A percentile compares a stretch with the other conserved stretches of the same genome.
phyloP scores from a whole-genome alignment of 768 basidiomycete species.

The Tricholoma terreum region DNA sequence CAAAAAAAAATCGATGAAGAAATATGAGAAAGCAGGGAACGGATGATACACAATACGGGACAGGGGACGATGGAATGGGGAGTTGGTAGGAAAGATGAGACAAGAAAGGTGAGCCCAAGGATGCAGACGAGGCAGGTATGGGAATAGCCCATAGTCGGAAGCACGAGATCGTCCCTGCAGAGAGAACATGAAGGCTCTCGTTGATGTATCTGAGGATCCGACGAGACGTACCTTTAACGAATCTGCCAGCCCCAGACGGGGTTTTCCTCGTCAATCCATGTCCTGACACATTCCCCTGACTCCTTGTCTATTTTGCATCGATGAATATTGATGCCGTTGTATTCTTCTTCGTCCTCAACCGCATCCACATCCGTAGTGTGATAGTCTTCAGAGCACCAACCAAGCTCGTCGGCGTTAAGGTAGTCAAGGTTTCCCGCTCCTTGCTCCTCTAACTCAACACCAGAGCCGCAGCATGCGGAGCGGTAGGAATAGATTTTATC shows the following conservation, averaged over 20 bases:
- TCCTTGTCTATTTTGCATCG: slow-evolving; percentile 4
- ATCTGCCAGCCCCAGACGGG: neutral
- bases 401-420: neutral
- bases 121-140: too few species aligned
- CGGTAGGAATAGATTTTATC: neutral
- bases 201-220: too few species aligned
- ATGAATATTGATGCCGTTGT: slow-evolving; percentile 7
- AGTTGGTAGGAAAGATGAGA: too few species aligned
- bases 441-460: neutral
- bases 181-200: too few species aligned
- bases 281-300: neutral
- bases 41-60: too few species aligned
- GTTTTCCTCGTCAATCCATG: neutral
- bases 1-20: too few species aligned
- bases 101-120: too few species aligned
- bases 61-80: too few species aligned
- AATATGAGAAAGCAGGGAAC: too few species aligned
- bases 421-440: slow-evolving; percentile 1
- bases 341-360: slow-evolving; percentile 7
- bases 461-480: neutral
- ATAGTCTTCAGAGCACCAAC: slow-evolving; percentile 8
- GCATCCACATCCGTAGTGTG: slow-evolving; percentile 13
- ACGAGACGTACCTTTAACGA: neutral
- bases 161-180: too few species aligned
- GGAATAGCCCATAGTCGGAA: too few species aligned